Evolutionary conservation across 2,329 filamentous ascomycete species (phyloP).

Genomic region (Periconia sp.): DNA sequence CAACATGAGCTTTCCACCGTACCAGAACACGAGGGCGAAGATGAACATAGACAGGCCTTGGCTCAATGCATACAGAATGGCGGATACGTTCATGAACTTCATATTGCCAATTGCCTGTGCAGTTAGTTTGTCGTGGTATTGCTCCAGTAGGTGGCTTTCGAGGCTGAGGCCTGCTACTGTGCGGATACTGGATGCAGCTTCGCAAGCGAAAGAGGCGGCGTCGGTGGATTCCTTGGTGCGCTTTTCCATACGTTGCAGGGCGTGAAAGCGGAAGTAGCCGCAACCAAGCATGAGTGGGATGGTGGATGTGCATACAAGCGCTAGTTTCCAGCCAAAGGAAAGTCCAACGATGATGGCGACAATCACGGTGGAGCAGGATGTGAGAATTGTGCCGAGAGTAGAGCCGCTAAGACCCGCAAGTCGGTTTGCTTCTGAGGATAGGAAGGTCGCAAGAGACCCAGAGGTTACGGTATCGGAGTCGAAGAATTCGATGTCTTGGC

Average conservation of each 20-base stretch:
- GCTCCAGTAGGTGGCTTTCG: conserved; percentile 76
- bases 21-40: conserved; percentile 47
- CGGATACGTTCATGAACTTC: conserved; percentile 76
- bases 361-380: conserved; percentile 78
- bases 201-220: conserved; percentile 89
- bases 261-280: conserved; percentile 86
- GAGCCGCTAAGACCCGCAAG: conserved; percentile 87
- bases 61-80: conserved; percentile 79
- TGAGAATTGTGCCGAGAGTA: conserved; percentile 85
- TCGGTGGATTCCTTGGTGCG: conserved; percentile 77
- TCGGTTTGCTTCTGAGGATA: conserved; percentile 80
- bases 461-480: conserved; percentile 89
- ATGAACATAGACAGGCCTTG: conserved; percentile 71
- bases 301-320: conserved; percentile 79
- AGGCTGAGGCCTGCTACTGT: conserved; percentile 93
- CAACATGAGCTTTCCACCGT: conserved; percentile 41
- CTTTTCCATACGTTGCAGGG: conserved; percentile 81
- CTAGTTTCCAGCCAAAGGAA: conserved; percentile 85
- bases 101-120: conserved; percentile 73
- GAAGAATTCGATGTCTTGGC: conserved; percentile 85
- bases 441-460: conserved; percentile 76
- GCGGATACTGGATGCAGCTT: conserved; percentile 91
- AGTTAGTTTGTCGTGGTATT: conserved; percentile 75
- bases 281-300: conserved; percentile 80
- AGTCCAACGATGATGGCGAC: conserved; percentile 72